A percentile compares a stretch with the other conserved stretches of the same genome.
phyloP scores from a whole-genome alignment of 768 basidiomycete species.

The Suillus subalutaceus region DNA sequence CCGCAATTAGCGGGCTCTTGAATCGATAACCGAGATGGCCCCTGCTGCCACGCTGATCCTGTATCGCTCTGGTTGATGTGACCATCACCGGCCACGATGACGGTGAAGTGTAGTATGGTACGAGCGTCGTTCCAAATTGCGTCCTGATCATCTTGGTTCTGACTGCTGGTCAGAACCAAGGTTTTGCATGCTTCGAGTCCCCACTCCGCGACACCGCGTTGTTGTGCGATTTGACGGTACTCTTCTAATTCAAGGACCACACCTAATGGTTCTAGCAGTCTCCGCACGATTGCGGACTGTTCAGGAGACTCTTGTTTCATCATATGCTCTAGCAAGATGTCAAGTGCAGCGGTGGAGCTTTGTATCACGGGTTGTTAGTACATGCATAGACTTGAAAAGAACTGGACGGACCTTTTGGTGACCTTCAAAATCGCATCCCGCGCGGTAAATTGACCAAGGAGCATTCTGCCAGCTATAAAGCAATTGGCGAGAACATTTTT shows the following conservation, averaged over 20 bases:
- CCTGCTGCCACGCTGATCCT: not conserved
- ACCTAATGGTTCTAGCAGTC: conserved; percentile 11
- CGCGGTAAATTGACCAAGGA: conserved; percentile 7
- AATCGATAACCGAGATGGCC: not conserved
- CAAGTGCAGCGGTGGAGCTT: conserved; percentile 4
- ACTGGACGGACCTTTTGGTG: conserved; percentile 10
- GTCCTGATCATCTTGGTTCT: not conserved
- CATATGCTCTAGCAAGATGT: not conserved
- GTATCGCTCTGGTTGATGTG: not conserved
- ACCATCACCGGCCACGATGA: not conserved
- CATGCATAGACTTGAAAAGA: not conserved
- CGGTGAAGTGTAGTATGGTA: conserved; percentile 8
- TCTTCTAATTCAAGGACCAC: conserved; percentile 9
- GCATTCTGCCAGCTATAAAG: conserved; percentile 7
- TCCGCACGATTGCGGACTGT: not conserved
- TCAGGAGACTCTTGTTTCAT: conserved; percentile 4
- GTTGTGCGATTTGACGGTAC: conserved; percentile 7
- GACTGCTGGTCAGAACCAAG: too few species aligned
- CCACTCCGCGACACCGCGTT: conserved; percentile 6
- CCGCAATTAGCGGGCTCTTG: not conserved
- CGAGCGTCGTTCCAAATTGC: conserved; percentile 9
- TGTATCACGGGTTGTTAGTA: not conserved
- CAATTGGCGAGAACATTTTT: conserved; percentile 13
- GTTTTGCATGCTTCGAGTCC: conserved; percentile 5
- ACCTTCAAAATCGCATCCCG: conserved; percentile 5